Evolutionary conservation across 495 filamentous ascomycete species (phyloP), one percentile per base, ranked within the genome.

Genomic region (Durotheca rogersii): DNA sequence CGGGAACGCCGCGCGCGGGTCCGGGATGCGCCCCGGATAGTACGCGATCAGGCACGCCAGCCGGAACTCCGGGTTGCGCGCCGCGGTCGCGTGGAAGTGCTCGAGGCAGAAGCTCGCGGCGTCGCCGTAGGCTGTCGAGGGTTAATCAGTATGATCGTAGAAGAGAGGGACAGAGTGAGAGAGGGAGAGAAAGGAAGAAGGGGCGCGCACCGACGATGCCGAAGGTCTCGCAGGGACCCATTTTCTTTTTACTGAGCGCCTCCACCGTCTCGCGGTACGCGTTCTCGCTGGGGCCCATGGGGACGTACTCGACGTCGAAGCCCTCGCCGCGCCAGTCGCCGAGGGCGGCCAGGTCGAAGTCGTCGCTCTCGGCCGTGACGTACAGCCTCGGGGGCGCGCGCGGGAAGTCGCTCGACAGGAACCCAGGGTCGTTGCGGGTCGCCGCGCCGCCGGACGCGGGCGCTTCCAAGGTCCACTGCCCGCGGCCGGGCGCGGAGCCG

Each of bases 301-400:
- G 76, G 0, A 87, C 37, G 52, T 88, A 88, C 1, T 73, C 62
- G 2, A 84, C 81, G 21, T 79, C 66, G 64, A 87, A 88, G 10
- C 84, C 85, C 55, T 89, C 85, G 41, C 79, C 78, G 19, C 71
- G 71, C 85, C 84, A 88, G 19, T 75, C 72, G 12, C 72, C 68
- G 20, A 85, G 47, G 0, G 76, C 80, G 4, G 76, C 62, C 5
- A 64, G 43, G 57, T 87, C 84, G 53, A 87, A 88, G 2, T 84
- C 81, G 0, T 71, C 67, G 9, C 67, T 70, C 55, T 88, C 83
- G 4, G 84, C 74, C 0, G 84, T 83, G 33, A 88, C 67, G 56
- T 82, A 82, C n/a, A 88, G 58, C 11, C 74, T 72, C 3, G 80
- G 79, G n/a, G 76, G 66, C n/a, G 41, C 47, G 10, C 53, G 63